Base-by-base conservation (phyloP, 108 stramenopile species). In the Chaetoceros muelleri region DNA sequence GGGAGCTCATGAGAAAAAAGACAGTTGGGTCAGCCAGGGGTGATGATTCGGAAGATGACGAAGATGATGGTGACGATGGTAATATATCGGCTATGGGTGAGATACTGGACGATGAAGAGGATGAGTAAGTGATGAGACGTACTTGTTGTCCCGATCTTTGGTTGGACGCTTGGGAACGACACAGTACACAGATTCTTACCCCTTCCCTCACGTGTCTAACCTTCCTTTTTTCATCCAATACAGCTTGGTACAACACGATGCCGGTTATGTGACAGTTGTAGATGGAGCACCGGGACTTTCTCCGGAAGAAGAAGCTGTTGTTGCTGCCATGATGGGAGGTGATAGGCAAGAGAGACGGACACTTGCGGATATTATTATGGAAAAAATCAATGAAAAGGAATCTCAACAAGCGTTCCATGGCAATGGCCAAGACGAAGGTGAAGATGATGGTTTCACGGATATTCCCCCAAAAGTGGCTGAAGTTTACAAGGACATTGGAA, bases 351-450 rank as follows among this genome's bases (percentile, higher is more conserved):
- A 73, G 46, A 57, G 79, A 24, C 72, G 71, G 29, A 86, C 90
- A 44, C 75, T 99, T 50, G 96, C 95, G 18, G 98, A 99, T 77
- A 91, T 99, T 27, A 96, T 99, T 62, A 77, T 98, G 84, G 94
- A 87, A 52, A 97, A 97, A 69, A 96, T 99, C 64, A 70, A 75
- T n/a, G 94, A 95, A 71, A 95, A 95, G 61, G 97, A 96, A 71
- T 80, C 82, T 21, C 57, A 65, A 69, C 51, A 70, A 48, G 27
- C 53, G 10, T 70, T 78, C 24, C 61, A 67, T 44, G 46, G 52
- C 28, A 52, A 31, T 8, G 68, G 48, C 13, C 52, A 67, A 2
- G 65, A 53, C 3, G 72, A 49, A 7, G 68, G 46, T 26, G 61
- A 58, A 2, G 69, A 73, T 53, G 75, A 74, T 8, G 75, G 45